Conservation (phyloP, 805 yeast species). For the Kuraishia ogatae region DNA sequence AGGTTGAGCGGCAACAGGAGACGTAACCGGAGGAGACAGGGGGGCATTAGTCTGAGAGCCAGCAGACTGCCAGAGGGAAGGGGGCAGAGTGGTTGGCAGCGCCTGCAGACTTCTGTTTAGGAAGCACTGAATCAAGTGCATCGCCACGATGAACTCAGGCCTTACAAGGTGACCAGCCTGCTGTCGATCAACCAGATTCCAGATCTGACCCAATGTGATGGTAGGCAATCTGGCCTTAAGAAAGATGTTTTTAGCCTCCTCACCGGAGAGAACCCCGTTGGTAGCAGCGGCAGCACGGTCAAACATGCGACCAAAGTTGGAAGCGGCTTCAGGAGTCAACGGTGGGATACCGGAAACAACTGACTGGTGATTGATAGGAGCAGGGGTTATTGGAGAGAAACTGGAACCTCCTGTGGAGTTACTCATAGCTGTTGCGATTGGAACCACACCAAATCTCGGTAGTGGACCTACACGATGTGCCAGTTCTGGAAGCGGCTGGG, state of each 20-base stretch:
- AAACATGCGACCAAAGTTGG: conserved; percentile 64
- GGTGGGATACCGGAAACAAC: conserved; percentile 29
- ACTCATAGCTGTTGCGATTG: not conserved
- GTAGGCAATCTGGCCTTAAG: conserved; percentile 83
- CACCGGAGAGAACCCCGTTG: conserved; percentile 44
- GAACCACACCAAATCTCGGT: conserved; percentile 43
- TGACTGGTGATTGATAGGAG: not conserved
- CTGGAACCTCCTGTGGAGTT: not conserved
- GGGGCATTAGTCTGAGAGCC: conserved; percentile 7
- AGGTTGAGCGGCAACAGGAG: conserved; percentile 10
- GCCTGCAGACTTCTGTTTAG: conserved; percentile 52
- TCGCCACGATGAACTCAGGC: conserved; percentile 81
- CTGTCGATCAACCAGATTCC: conserved; percentile 79
- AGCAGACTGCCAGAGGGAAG: conserved; percentile 24
- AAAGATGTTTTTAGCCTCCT: conserved; percentile 78
- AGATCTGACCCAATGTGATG: conserved; percentile 70
- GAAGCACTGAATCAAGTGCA: conserved; percentile 86
- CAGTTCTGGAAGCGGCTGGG: conserved; percentile 42
- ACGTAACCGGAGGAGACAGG: conserved; percentile 8
- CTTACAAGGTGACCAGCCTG: conserved; percentile 65
- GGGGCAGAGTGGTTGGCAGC: conserved; percentile 22
- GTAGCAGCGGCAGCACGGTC: conserved; percentile 55
- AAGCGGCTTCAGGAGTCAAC: conserved; percentile 47
- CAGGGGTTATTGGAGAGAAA: not conserved
- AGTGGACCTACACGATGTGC: conserved; percentile 54